phyloP scores from a whole-genome alignment of 768 basidiomycete species.

The Hericium rajendrae region DNA sequence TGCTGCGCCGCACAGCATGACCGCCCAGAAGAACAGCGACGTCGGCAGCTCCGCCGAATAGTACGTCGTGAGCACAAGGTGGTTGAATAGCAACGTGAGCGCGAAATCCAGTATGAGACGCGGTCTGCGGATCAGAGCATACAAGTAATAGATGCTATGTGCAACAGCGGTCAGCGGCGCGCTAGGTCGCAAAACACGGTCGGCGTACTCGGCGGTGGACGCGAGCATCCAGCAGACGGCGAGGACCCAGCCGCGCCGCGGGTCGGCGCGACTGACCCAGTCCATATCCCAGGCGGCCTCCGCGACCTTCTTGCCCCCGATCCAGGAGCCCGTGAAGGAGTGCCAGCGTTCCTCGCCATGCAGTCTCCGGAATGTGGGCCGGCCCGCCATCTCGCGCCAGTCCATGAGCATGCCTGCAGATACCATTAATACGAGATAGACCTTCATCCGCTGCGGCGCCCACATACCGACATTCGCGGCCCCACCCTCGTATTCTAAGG shows the following conservation, averaged over 20 bases:
- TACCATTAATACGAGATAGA: neutral
- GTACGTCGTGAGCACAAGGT: conserved; percentile 90
- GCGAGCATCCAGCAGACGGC: conserved; percentile 80
- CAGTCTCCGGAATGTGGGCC: conserved; percentile 61
- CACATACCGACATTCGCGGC: conserved; percentile 66
- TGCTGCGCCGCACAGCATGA: conserved; percentile 62
- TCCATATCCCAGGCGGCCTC: conserved; percentile 39
- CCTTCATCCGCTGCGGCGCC: too few relatives aligned
- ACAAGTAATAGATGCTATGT: conserved; percentile 68
- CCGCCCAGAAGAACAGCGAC: conserved; percentile 87
- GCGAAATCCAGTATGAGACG: conserved; percentile 93
- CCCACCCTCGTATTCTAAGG: conserved; percentile 67
- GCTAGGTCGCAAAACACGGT: neutral
- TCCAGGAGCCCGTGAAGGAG: conserved; percentile 68
- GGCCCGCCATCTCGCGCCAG: conserved; percentile 92
- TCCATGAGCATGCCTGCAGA: conserved; percentile 83
- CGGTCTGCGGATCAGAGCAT: conserved; percentile 80
- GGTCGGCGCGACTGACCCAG: conserved; percentile 57
- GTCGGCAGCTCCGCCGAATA: conserved; percentile 77
- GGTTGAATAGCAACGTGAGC: conserved; percentile 83
- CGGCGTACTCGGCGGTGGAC: conserved; percentile 74
- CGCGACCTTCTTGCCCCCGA: conserved; percentile 68
- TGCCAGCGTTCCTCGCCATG: conserved; percentile 59
- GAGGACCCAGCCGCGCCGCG: conserved; percentile 83
- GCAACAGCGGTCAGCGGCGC: neutral